phyloP scores from a whole-genome alignment of 768 basidiomycete species.

The Chiua virens region DNA sequence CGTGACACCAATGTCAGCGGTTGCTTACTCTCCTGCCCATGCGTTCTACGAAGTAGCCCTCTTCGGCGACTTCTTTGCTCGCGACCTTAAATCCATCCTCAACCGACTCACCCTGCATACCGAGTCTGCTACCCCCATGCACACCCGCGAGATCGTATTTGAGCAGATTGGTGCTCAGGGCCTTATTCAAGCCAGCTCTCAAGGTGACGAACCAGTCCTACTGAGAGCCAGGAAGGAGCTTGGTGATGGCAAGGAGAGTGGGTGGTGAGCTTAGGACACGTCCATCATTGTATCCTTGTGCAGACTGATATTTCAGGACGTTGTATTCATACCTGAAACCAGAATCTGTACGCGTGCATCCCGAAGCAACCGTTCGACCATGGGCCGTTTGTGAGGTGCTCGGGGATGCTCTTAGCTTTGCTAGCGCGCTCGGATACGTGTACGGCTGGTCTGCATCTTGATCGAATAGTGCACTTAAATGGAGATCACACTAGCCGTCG shows the following conservation, averaged over 20 bases:
- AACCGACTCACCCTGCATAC: slow-evolving; percentile 81
- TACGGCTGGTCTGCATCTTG: slow-evolving; percentile 34
- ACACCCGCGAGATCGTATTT: slow-evolving; percentile 76
- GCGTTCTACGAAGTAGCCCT: slow-evolving; percentile 83
- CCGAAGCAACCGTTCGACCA: slow-evolving; percentile 84
- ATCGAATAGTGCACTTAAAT: slow-evolving; percentile 1
- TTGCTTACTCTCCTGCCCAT: slow-evolving; percentile 39
- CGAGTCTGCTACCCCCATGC: slow-evolving; percentile 74
- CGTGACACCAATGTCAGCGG: slow-evolving; percentile 18
- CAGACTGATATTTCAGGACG: slow-evolving; percentile 45
- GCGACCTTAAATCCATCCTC: slow-evolving; percentile 72
- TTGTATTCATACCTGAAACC: slow-evolving; percentile 82
- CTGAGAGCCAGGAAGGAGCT: slow-evolving; percentile 77
- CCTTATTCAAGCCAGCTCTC: slow-evolving; percentile 48
- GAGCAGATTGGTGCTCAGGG: slow-evolving; percentile 70
- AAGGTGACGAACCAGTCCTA: slow-evolving; percentile 62
- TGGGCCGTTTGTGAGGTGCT: slow-evolving; percentile 79
- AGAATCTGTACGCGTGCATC: slow-evolving; percentile 79
- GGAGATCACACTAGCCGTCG: slow-evolving; percentile 44
- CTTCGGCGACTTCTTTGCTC: slow-evolving; percentile 77
- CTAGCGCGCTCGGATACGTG: slow-evolving; percentile 77
- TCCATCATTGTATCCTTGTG: background rate
- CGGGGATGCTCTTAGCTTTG: slow-evolving; percentile 80
- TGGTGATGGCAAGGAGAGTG: slow-evolving; percentile 48
- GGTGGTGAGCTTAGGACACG: slow-evolving; percentile 50